Base-by-base conservation (phyloP, 306 rosid genomes). In the Acacia melanoxylon region DNA sequence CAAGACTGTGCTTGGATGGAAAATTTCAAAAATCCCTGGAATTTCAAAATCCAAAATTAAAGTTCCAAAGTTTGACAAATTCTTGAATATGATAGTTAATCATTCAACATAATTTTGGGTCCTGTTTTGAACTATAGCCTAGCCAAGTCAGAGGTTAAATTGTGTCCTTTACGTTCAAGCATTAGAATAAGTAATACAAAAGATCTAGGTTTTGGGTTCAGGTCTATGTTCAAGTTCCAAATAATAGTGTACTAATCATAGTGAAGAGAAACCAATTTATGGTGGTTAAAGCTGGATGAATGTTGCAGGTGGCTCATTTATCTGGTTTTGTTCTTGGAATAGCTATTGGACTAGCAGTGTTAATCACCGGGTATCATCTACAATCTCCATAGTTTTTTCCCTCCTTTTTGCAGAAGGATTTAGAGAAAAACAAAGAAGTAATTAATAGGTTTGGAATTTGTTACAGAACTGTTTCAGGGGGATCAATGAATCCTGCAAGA, bases 401-500 rank as follows among this genome's bases (percentile, higher is more conserved):
- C 8, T 1, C 1, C 7, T 46, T 48, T 6, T 2, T 19, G 9
- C 10, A 52, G 10, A 7, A 52, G 10, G 61, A 22, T 5, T 52
- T 52, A 7, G 11, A 22, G 9, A 16, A 7, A 52, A 52, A 7
- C 24, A 17, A 52, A 3, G 11, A 33, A 41, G 16, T 48, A 48
- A 48, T 22, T 22, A 10, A 44, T 25, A 76, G 6, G n/a, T 61
- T 6, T 77, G 40, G 29, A 2, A 46, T 76, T 76, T 27, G 69
- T 78, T 86, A 80, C 81, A 92, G 98, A 24, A 93, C 98, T 4
- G 86, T 91, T 46, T 94, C 97, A 24, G 98, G 97, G 58, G 97
- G 96, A 75, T 92, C 97, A 72, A 78, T 94, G 98, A 94, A 92
- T 72, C 98, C 98, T 31, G 94, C 96, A 80, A 92, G 98, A 85